Base-by-base conservation (phyloP, 345 rosid genomes). In the Moricandia moricandioides region DNA sequence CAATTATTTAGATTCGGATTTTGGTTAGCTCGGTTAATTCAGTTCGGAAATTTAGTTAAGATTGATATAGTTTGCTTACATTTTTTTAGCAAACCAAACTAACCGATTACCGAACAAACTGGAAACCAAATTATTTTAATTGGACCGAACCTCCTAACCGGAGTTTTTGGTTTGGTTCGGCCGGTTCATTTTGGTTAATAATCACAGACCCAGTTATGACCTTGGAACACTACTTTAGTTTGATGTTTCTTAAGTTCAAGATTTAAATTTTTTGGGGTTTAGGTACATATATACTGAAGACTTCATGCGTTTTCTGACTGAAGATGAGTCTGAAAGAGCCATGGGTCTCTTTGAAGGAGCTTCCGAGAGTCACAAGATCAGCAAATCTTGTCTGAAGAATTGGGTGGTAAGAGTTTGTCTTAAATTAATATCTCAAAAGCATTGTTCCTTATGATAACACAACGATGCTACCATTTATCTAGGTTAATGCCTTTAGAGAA, bases 401-500 rank as follows among this genome's bases (percentile, higher is more conserved):
- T 91, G 96, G 97, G 89, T 93, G 96, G 98, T 89, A 83, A 86
- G 88, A 62, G n/a, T 43, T 70, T 45, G 3, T 14, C 34, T 21
- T 9, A 51, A 63, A 61, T n/a, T 45, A n/a, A 45, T 45, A 45
- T 21, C 52, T 45, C 51, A 1, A n/a, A 11, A 10, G 47, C 13
- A 45, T 16, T 45, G 1, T 16, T 39, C 24, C 37, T n/a, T 33
- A 11, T 9, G 1, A 21, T 2, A 6, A 49, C 68, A 40, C 27
- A 40, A 39, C 2, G 1, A 33, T 52, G 6, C 39, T 62, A 45
- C 37, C 51, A 30, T 65, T 70, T 65, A 11, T 61, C 0, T 69
- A 93, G 98, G 94, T 91, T 18, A 87, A 87, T 84, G 98, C 91
- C n/a, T 93, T 88, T 59, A 86, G 94, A 80, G 96, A 93, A 66